A percentile compares a stretch with the other conserved stretches of the same genome.
Conservation (phyloP, 2,329 filamentous ascomycete genomes). For the Xylariaceae sp. region DNA sequence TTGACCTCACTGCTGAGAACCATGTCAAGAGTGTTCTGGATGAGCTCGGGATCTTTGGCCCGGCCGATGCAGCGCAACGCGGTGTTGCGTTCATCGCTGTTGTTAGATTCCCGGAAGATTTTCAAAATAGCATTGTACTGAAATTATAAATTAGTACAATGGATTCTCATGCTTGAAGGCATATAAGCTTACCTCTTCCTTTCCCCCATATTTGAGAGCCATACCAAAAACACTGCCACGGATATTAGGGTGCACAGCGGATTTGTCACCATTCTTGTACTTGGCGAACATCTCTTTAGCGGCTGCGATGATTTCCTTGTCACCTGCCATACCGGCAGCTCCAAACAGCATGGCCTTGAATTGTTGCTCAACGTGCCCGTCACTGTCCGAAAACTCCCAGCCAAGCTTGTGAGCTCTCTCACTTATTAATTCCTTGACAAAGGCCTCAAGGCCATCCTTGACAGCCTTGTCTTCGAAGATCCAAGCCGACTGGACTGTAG, state of each 20-base stretch:
- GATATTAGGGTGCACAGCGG: slow-evolving; percentile 88
- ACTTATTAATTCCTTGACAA: slow-evolving; percentile 75
- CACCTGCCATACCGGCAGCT: slow-evolving; percentile 75
- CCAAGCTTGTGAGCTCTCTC: slow-evolving; percentile 82
- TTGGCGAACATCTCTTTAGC: slow-evolving; percentile 88
- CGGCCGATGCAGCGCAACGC: slow-evolving; percentile 81
- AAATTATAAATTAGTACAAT: slow-evolving; percentile 14
- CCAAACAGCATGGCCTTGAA: slow-evolving; percentile 93
- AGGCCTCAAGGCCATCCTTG: slow-evolving; percentile 75
- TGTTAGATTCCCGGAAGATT: slow-evolving; percentile 71
- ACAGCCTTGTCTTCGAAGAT: slow-evolving; percentile 76
- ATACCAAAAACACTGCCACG: slow-evolving; percentile 84
- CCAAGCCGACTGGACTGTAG: slow-evolving; percentile 80
- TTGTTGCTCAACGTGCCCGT: slow-evolving; percentile 88
- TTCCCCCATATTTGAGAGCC: slow-evolving; percentile 77
- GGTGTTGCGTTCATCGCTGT: slow-evolving; percentile 86
- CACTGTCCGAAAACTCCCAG: slow-evolving; percentile 80
- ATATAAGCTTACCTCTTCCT: slow-evolving; percentile 62
- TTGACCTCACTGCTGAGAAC: slow-evolving; percentile 80
- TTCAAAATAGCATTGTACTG: slow-evolving; percentile 75
- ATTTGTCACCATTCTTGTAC: slow-evolving; percentile 74
- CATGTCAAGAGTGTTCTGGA: slow-evolving; percentile 75
- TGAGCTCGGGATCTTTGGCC: slow-evolving; percentile 72
- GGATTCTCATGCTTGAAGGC: neutral
- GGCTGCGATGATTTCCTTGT: slow-evolving; percentile 73